A percentile compares a stretch with the other conserved stretches of the same genome.
These are phyloP conservation scores for Ophiocordyceps camponoti-floridani DNA, from an alignment of 2,329 filamentous ascomycete genomes.

Conservation along the genomic window DNA sequence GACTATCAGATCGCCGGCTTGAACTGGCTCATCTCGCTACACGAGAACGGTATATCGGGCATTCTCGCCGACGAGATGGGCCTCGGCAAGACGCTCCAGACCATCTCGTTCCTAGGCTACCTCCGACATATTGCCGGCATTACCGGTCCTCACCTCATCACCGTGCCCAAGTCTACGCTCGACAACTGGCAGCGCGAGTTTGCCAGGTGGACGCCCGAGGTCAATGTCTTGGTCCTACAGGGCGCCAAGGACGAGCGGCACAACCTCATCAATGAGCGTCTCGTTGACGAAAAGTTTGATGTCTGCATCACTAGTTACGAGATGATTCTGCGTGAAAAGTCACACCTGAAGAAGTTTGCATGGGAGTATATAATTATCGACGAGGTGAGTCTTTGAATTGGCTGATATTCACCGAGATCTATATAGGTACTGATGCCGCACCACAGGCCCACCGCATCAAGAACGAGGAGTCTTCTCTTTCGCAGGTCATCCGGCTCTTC, in stretches of 20 bases:
- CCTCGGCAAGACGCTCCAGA: constrained; percentile 91
- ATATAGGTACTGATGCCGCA: neutral
- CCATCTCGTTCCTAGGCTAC: constrained; percentile 91
- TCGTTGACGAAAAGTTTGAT: constrained; percentile 92
- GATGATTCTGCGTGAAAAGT: constrained; percentile 93
- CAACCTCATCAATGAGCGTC: constrained; percentile 69
- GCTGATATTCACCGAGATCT: too few species aligned
- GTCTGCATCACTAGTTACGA: constrained; percentile 98
- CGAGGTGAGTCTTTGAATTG: constrained; percentile 27
- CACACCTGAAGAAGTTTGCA: constrained; percentile 88
- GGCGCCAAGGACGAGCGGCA: constrained; percentile 89
- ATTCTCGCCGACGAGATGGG: constrained; percentile 99
- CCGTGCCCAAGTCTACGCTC: constrained; percentile 88
- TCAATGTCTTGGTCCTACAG: constrained; percentile 85
- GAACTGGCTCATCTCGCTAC: constrained; percentile 94
- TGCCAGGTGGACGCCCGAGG: constrained; percentile 81
- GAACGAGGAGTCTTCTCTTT: constrained; percentile 93
- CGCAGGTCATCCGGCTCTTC: constrained; percentile 91
- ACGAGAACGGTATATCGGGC: constrained; percentile 97
- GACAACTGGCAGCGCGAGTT: constrained; percentile 99
- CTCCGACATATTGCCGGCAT: constrained; percentile 80
- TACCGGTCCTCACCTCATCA: constrained; percentile 76
- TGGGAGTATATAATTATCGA: constrained; percentile 99
- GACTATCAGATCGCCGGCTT: constrained; percentile 92
- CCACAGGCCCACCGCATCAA: constrained; percentile 76